phyloP scores from a whole-genome alignment of 352 stramenopile species.

The Globisporangium alternatum region DNA sequence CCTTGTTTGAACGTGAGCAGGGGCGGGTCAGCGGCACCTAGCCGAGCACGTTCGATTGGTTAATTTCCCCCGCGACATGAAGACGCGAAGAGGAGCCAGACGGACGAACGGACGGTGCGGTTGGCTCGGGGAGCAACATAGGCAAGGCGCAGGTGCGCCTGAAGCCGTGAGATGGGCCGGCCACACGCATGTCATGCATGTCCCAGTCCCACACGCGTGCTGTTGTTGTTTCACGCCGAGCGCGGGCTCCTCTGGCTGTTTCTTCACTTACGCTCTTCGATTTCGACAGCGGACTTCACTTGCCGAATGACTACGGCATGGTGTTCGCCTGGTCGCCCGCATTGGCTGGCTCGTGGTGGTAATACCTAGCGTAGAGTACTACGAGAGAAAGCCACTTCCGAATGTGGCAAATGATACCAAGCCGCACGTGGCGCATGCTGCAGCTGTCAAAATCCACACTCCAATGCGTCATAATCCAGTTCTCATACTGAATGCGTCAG shows the following conservation, averaged over 20 bases:
- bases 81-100: background rate
- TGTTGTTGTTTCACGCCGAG: background rate
- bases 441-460: background rate
- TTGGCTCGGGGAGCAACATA: background rate
- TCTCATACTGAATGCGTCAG: background rate
- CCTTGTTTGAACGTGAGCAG: constrained; percentile 8
- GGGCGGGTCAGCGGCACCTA: constrained; percentile 4
- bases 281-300: too few species aligned
- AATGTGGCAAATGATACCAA: background rate
- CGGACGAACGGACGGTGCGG: background rate
- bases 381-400: background rate
- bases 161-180: constrained; percentile 14
- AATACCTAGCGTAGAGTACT: background rate
- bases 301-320: background rate
- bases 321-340: background rate
- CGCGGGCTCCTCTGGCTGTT: background rate
- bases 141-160: constrained; percentile 3
- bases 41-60: constrained; percentile 6
- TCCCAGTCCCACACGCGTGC: constrained; percentile 3
- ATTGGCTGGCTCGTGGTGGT: too few species aligned
- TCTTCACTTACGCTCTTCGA: background rate
- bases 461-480: background rate
- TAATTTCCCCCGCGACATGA: constrained; percentile 14
- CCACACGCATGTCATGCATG: background rate
- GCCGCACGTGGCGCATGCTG: background rate